phyloP scores from a whole-genome alignment of 164 flowering plant genomes.

The Vitis vinifera region DNA sequence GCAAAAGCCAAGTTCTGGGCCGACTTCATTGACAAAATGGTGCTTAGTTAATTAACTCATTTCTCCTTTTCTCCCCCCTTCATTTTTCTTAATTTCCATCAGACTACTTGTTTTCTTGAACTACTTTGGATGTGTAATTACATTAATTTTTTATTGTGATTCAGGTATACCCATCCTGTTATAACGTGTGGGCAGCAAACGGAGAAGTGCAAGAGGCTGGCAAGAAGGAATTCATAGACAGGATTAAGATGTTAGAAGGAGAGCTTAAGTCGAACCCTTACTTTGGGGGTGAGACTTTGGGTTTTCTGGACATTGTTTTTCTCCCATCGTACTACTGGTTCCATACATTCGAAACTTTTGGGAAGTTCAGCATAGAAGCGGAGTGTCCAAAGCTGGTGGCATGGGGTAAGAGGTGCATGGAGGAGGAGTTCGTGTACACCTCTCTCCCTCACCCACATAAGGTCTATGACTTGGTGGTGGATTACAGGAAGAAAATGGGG shows the following conservation, averaged over 20 bases:
- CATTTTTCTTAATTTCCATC: too few species aligned
- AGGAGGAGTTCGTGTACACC: slow-evolving; percentile 4
- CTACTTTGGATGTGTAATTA: too few species aligned
- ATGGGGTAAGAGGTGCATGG: slow-evolving; percentile 19
- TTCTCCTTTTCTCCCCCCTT: too few species aligned
- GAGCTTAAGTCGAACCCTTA: slow-evolving; percentile 16
- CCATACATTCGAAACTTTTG: slow-evolving; percentile 8
- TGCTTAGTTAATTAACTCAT: too few species aligned
- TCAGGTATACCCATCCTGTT: slow-evolving; percentile 11
- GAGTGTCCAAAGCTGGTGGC: slow-evolving; percentile 18
- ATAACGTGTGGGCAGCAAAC: slow-evolving; percentile 11
- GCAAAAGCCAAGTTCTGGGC: too few species aligned
- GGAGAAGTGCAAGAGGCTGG: slow-evolving; percentile 26
- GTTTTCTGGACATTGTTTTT: slow-evolving; percentile 10
- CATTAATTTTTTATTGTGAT: background rate
- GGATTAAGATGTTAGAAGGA: slow-evolving; percentile 15
- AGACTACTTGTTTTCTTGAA: too few species aligned
- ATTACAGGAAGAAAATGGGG: too few species aligned
- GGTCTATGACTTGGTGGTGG: too few species aligned
- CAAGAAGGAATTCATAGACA: slow-evolving; percentile 12
- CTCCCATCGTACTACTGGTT: slow-evolving; percentile 15
- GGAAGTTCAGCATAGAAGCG: slow-evolving; percentile 16
- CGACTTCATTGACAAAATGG: too few species aligned
- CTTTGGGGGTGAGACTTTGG: slow-evolving; percentile 15
- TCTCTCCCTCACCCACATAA: too few species aligned